Conservation (phyloP, 495 filamentous ascomycete genomes). For the Xylaria sp. region DNA sequence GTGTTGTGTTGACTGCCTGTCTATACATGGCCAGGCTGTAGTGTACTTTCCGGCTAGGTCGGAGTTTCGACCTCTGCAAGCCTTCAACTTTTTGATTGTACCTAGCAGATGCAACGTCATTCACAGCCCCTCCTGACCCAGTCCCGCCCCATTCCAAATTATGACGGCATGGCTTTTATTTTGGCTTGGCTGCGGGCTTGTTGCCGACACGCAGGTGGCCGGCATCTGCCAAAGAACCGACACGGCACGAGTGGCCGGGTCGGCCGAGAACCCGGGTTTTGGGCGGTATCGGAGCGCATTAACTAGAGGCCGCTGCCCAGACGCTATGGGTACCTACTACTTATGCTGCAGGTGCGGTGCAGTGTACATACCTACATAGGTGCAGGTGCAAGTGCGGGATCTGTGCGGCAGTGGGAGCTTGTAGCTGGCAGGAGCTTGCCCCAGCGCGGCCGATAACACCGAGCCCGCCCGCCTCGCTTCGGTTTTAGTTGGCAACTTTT, state of each 20-base stretch:
- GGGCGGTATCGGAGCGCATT: slow-evolving; percentile 1
- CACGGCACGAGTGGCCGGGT: not conserved
- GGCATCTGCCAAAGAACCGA: not conserved
- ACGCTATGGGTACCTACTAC: not conserved
- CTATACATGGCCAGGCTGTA: not conserved
- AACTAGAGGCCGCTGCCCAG: slow-evolving; percentile 5
- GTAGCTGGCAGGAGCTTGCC: not conserved
- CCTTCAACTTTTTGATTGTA: not conserved
- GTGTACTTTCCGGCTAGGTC: slow-evolving; percentile 18
- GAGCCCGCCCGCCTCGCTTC: slow-evolving; percentile 19
- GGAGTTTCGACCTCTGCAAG: not conserved
- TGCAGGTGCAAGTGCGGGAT: too few relatives aligned
- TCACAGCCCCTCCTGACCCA: slow-evolving; percentile 14
- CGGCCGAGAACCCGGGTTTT: not conserved
- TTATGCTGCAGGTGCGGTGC: too few relatives aligned
- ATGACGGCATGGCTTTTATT: slow-evolving; percentile 28
- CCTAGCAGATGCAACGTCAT: slow-evolving; percentile 27
- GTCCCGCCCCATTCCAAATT: slow-evolving; percentile 28
- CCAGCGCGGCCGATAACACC: slow-evolving; percentile 20
- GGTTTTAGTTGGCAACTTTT: slow-evolving; percentile 21
- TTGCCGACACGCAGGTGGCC: not conserved
- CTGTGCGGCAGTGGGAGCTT: not conserved
- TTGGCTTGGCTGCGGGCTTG: not conserved
- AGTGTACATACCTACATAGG: too few relatives aligned
- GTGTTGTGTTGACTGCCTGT: not conserved